Conservation (phyloP, 352 stramenopile species). For the Globisporangium spiculum region DNA sequence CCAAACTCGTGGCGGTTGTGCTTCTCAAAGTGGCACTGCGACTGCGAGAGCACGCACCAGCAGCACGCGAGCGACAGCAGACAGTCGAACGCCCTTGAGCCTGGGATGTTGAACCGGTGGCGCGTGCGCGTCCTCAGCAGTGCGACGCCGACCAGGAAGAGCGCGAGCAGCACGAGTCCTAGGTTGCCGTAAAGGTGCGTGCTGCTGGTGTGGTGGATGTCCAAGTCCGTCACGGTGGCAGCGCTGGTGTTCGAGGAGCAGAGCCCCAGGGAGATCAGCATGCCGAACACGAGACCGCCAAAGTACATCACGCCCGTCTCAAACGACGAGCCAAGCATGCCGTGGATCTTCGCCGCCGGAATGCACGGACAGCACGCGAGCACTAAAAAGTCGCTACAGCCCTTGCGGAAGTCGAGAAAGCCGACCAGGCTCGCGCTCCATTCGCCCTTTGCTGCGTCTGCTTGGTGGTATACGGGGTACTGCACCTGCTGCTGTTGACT, state of each 20-base stretch:
- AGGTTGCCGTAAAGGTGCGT: conserved; percentile 13
- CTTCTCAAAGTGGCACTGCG: conserved; percentile 29
- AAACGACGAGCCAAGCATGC: conserved; percentile 33
- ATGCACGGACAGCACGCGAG: conserved; percentile 42
- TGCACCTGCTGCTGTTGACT: not conserved
- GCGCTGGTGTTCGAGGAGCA: conserved; percentile 19
- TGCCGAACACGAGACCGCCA: conserved; percentile 32
- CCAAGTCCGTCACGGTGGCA: not conserved
- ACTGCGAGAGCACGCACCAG: conserved; percentile 54
- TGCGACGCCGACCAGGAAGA: conserved; percentile 43
- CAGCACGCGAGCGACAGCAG: conserved; percentile 38
- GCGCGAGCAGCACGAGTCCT: conserved; percentile 22
- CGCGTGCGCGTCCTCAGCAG: conserved; percentile 36
- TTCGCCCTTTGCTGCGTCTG: not conserved
- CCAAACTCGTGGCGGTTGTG: conserved; percentile 24
- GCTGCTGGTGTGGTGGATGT: not conserved
- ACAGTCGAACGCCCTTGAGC: conserved; percentile 33
- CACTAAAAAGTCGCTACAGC: not conserved
- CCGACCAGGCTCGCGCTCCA: conserved; percentile 9
- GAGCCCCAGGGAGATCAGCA: conserved; percentile 34
- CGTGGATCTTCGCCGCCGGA: conserved; percentile 35
- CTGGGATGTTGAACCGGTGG: conserved; percentile 39
- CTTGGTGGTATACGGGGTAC: not conserved
- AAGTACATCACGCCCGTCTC: conserved; percentile 45
- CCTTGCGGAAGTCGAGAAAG: conserved; percentile 4